Percentiles rank a stretch among this genome's conserved stretches.
Conservation (phyloP, 2,329 filamentous ascomycete genomes). For the Monilinia vaccinii-corymbosi region DNA sequence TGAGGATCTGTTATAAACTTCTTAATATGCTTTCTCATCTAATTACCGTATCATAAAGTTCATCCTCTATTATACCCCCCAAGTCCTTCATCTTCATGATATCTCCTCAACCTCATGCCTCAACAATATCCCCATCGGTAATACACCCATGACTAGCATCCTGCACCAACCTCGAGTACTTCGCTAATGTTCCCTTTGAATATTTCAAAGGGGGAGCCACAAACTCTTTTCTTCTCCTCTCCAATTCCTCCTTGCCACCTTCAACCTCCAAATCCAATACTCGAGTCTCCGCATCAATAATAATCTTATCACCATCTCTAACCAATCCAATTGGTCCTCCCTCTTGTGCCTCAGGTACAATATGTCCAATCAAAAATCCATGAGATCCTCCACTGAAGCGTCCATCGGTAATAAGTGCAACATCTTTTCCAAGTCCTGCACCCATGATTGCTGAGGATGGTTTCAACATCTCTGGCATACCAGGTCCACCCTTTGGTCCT, state of each 20-base stretch:
- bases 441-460: constrained; percentile 66
- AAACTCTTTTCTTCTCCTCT: constrained; percentile 41
- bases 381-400: constrained; percentile 50
- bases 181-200: constrained; percentile 48
- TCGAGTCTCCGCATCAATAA: constrained; percentile 49
- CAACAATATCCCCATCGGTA: constrained; percentile 36
- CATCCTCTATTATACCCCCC: not conserved
- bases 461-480: constrained; percentile 69
- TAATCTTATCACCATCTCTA: constrained; percentile 47
- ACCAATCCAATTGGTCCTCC: constrained; percentile 52
- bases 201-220: constrained; percentile 47
- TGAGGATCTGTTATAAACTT: no score
- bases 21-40: not conserved
- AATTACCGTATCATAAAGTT: no score
- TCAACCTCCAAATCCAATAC: constrained; percentile 43
- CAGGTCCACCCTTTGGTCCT: constrained; percentile 63
- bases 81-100: no score
- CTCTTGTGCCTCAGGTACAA: constrained; percentile 51
- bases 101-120: not conserved
- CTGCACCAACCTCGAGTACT: constrained; percentile 45
- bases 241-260: constrained; percentile 28
- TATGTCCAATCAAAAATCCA: constrained; percentile 54
- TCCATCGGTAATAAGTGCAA: constrained; percentile 65
- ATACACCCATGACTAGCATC: constrained; percentile 51
- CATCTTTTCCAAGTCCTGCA: constrained; percentile 58